Evolutionary conservation across 2,329 filamentous ascomycete species (phyloP).

Genomic region (Arthrobotrys sphaeroides): DNA sequence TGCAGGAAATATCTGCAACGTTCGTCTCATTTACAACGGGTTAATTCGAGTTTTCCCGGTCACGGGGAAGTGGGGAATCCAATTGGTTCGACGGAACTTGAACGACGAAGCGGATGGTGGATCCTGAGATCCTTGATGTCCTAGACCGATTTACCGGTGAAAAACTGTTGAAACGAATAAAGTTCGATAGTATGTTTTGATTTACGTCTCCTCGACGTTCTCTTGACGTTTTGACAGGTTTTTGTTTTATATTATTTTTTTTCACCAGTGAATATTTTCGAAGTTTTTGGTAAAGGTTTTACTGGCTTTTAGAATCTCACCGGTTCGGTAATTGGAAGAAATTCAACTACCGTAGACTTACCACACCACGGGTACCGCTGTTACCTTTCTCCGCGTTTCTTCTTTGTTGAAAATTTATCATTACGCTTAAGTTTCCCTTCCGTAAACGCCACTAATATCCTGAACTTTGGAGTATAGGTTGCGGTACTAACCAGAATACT

Average conservation of each 20-base stretch:
- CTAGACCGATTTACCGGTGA: not conserved
- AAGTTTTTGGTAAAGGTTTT: not conserved
- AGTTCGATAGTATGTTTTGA: too few relatives aligned
- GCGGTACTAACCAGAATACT: not conserved
- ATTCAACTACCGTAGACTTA: not conserved
- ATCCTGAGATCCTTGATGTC: not conserved
- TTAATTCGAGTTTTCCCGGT: slow-evolving; percentile 4
- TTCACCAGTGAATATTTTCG: not conserved
- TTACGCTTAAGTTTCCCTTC: not conserved
- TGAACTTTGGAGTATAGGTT: not conserved
- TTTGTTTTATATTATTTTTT: not conserved
- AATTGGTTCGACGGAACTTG: not conserved
- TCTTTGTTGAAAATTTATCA: not conserved
- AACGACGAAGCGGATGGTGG: not conserved
- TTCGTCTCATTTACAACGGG: not conserved
- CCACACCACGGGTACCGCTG: not conserved
- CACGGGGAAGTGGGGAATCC: not conserved
- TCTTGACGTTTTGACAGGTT: not conserved
- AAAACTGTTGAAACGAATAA: not conserved
- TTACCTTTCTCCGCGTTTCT: not conserved
- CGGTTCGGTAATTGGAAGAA: not conserved
- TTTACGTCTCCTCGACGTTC: too few relatives aligned
- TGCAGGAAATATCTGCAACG: not conserved
- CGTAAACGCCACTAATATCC: not conserved
- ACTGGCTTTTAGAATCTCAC: not conserved